Conservation (phyloP, 1,139 yeast genomes). For the Lodderomyces orthopsilosis region DNA sequence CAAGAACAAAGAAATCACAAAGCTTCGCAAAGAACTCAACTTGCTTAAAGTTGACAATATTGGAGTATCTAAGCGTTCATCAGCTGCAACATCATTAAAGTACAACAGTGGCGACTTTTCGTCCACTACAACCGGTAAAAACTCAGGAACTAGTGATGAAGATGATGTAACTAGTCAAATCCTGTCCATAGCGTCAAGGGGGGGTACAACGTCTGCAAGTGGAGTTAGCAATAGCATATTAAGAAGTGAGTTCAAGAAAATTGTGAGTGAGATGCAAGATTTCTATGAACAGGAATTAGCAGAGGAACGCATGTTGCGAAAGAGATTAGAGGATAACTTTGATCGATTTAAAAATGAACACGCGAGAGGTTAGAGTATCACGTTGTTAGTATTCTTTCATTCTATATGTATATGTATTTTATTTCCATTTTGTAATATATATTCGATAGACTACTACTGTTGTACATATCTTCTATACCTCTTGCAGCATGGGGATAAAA, state of each 20-base stretch:
- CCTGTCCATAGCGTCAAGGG: conserved; percentile 8
- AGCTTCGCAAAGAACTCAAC: conserved; percentile 47
- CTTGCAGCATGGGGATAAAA: background rate
- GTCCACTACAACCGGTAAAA: background rate
- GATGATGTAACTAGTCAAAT: conserved; percentile 4
- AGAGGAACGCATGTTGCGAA: conserved; percentile 55
- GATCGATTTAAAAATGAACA: conserved; percentile 10
- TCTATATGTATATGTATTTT: background rate
- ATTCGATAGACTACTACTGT: background rate
- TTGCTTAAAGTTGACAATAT: conserved; percentile 49
- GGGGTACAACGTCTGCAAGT: conserved; percentile 15
- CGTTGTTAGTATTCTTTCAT: background rate
- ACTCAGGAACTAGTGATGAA: conserved; percentile 4
- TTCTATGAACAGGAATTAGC: conserved; percentile 58
- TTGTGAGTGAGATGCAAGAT: conserved; percentile 61
- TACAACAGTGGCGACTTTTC: background rate
- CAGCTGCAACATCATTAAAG: background rate
- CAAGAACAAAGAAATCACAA: conserved; percentile 46
- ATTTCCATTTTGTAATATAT: background rate
- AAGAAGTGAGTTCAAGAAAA: conserved; percentile 68
- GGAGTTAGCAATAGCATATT: conserved; percentile 46
- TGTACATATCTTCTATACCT: background rate
- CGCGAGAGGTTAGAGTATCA: background rate
- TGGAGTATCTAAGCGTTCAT: conserved; percentile 21
- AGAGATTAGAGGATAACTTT: conserved; percentile 43